Percentiles rank a stretch among this genome's conserved stretches.
phyloP scores from a whole-genome alignment of 2,329 filamentous ascomycete genomes.

The Emericellopsis atlantica region DNA sequence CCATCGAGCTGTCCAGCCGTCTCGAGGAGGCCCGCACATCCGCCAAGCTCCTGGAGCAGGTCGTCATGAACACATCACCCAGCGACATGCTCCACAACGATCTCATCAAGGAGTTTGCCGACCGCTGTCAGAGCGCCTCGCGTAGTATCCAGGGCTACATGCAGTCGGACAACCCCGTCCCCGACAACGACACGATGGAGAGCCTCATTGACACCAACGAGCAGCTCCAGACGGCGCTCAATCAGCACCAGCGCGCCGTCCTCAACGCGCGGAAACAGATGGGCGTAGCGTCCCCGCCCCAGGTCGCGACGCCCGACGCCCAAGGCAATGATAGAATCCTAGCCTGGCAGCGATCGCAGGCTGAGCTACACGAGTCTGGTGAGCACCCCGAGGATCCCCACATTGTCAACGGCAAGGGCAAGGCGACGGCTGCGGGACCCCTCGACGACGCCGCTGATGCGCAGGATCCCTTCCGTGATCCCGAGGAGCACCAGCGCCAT shows the following conservation, averaged over 20 bases:
- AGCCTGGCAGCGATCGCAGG: slow-evolving; percentile 4
- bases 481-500: slow-evolving; percentile 6
- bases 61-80: slow-evolving; percentile 73
- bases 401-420: slow-evolving; percentile 18
- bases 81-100: slow-evolving; percentile 69
- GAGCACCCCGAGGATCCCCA: background rate
- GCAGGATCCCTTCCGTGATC: slow-evolving; percentile 21
- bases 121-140: slow-evolving; percentile 71
- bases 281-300: slow-evolving; percentile 17
- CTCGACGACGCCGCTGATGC: slow-evolving; percentile 10
- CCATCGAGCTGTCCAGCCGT: slow-evolving; percentile 66
- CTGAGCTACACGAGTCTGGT: background rate
- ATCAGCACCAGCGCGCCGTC: slow-evolving; percentile 72
- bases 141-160: slow-evolving; percentile 81
- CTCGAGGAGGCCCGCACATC: slow-evolving; percentile 86
- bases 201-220: slow-evolving; percentile 92
- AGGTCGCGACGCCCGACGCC: slow-evolving; percentile 6
- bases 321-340: slow-evolving; percentile 17
- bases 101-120: slow-evolving; percentile 83
- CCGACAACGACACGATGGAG: slow-evolving; percentile 89
- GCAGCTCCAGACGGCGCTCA: slow-evolving; percentile 70
- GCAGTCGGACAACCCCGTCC: slow-evolving; percentile 60
- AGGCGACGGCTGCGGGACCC: slow-evolving; percentile 15
- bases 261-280: slow-evolving; percentile 47
- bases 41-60: slow-evolving; percentile 82